Conservation (phyloP, 331 rosid genomes). For the Cucumis variabilis region DNA sequence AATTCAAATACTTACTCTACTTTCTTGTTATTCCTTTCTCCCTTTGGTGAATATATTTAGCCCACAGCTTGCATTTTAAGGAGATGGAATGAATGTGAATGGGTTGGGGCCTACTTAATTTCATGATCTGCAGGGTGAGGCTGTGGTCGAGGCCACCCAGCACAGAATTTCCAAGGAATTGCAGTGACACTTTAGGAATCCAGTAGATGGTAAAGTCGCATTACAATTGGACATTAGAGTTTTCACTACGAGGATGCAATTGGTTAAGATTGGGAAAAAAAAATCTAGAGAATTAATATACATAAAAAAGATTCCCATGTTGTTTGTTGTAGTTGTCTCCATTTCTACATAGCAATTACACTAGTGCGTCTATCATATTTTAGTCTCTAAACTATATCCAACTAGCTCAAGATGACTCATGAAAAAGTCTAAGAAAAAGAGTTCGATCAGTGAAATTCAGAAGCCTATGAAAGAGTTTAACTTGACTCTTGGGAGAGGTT, state of each 20-base stretch:
- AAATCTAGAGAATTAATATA: conserved; percentile 44
- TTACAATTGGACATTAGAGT: conserved; percentile 68
- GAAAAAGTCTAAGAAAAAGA: no score
- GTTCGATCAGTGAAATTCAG: no score
- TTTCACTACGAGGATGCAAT: conserved; percentile 51
- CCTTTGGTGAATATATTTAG: background rate
- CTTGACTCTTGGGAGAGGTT: no score
- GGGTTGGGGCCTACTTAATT: conserved; percentile 45
- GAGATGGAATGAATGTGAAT: conserved; percentile 36
- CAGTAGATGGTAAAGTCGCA: conserved; percentile 47
- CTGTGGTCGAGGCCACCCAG: conserved; percentile 34
- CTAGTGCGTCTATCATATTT: conserved; percentile 48
- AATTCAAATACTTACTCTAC: background rate
- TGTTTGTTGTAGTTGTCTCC: conserved; percentile 47
- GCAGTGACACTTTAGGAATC: conserved; percentile 34
- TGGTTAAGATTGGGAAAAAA: conserved; percentile 40
- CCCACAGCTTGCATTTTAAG: background rate
- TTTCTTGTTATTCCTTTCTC: background rate
- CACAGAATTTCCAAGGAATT: conserved; percentile 28
- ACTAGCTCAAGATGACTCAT: no score
- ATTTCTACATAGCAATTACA: conserved; percentile 52
- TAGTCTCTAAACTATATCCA: no score
- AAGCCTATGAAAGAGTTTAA: no score
- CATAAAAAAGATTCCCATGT: conserved; percentile 50
- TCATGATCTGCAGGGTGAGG: conserved; percentile 33